Evolutionary conservation across 805 yeast species (phyloP).

Genomic region (Kodamaea fukazawae): DNA sequence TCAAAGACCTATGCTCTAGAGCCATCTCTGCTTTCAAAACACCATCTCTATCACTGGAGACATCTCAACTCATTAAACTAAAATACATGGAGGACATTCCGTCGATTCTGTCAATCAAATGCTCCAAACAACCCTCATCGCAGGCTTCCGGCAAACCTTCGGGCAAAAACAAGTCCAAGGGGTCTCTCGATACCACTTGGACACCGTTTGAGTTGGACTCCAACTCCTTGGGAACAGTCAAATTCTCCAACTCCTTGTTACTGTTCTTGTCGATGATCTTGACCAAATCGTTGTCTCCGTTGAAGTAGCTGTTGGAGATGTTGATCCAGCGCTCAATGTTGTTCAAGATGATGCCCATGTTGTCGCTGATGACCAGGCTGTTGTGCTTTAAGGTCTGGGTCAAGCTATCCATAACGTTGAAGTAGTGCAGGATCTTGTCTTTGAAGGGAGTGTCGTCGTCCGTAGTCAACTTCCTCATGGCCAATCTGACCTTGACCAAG

Average conservation of each 20-base stretch:
- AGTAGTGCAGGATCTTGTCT: constrained; percentile 21
- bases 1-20: too few relatives aligned
- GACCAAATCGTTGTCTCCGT: constrained; percentile 17
- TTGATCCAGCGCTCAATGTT: constrained; percentile 30
- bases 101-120: constrained; percentile 3
- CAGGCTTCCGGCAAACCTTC: too few relatives aligned
- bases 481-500: constrained; percentile 44
- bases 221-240: constrained; percentile 26
- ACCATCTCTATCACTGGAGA: too few relatives aligned
- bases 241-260: constrained; percentile 30
- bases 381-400: constrained; percentile 17
- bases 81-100: too few relatives aligned
- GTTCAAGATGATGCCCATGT: constrained; percentile 21
- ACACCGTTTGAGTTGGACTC: constrained; percentile 10
- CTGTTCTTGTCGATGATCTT: constrained; percentile 29
- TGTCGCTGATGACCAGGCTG: constrained; percentile 22
- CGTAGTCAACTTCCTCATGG: constrained; percentile 24
- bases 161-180: too few relatives aligned
- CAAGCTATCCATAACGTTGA: constrained; percentile 12
- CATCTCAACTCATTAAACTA: too few relatives aligned
- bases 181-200: too few relatives aligned
- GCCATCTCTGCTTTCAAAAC: too few relatives aligned
- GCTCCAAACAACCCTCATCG: constrained; percentile 1
- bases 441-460: constrained; percentile 9
- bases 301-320: constrained; percentile 17